Evolutionary conservation across 2,329 filamentous ascomycete species (phyloP).

Genomic region (Alternaria brassicicola): DNA sequence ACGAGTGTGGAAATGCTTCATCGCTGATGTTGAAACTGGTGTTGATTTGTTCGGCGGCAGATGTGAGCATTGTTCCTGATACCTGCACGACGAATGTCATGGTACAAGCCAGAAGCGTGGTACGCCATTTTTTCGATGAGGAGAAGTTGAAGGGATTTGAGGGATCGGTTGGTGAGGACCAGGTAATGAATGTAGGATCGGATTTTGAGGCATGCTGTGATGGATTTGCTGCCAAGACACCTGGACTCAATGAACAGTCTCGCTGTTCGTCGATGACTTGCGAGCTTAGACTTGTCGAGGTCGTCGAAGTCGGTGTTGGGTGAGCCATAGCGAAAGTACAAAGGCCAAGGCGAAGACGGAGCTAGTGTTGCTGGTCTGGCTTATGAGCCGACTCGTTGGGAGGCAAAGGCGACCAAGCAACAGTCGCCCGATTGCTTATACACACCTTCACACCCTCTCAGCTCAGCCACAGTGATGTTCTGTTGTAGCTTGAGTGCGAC

Average conservation of each 20-base stretch:
- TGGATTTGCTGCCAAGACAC: neutral
- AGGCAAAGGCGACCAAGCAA: neutral
- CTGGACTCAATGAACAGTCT: neutral
- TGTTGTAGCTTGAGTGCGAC: neutral
- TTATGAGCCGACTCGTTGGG: neutral
- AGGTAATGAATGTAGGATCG: conserved; percentile 17
- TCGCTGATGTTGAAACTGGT: conserved; percentile 50
- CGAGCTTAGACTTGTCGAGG: neutral
- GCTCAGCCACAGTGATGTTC: neutral
- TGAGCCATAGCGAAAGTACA: neutral
- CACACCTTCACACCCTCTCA: neutral
- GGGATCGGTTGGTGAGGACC: conserved; percentile 31
- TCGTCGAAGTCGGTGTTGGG: neutral
- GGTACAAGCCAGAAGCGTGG: conserved; percentile 52
- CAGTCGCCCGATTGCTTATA: neutral
- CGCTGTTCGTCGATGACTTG: neutral
- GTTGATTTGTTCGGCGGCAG: conserved; percentile 45
- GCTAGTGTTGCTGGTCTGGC: neutral
- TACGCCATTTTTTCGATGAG: conserved; percentile 49
- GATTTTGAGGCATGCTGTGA: neutral
- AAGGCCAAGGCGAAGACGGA: neutral
- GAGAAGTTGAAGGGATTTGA: conserved; percentile 52
- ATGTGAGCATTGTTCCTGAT: conserved; percentile 44
- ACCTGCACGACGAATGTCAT: conserved; percentile 47
- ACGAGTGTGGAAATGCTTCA: conserved; percentile 49